phyloP scores from a whole-genome alignment of 1,284 basidiomycete species.

The Psilocybe mexicana region DNA sequence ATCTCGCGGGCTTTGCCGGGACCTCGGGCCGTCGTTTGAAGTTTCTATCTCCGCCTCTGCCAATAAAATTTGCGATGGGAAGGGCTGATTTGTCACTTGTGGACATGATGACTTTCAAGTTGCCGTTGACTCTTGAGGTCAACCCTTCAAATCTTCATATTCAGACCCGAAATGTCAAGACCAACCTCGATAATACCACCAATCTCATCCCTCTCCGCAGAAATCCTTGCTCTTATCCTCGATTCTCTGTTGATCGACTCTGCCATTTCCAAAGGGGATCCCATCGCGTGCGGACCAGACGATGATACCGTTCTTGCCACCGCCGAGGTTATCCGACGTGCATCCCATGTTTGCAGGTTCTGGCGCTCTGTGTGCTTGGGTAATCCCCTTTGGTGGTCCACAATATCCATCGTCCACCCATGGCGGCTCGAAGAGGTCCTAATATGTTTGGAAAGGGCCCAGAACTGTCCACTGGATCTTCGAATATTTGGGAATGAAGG shows the following conservation, averaged over 20 bases:
- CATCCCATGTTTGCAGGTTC: constrained; percentile 9
- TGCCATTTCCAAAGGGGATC: not conserved
- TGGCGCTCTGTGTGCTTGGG: constrained; percentile 7
- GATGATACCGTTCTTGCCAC: not conserved
- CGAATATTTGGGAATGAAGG: constrained; percentile 3
- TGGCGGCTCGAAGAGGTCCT: not conserved
- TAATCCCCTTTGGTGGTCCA: constrained; percentile 11
- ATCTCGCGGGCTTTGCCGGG: no score
- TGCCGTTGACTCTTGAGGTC: no score
- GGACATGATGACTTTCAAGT: no score
- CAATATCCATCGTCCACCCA: constrained; percentile 3
- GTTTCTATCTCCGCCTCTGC: no score
- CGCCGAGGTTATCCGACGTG: not conserved
- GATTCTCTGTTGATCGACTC: not conserved
- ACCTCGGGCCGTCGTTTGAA: no score
- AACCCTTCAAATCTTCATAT: no score
- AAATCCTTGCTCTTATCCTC: not conserved
- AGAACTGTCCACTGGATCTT: constrained; percentile 10
- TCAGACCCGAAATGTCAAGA: not conserved
- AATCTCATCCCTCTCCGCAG: not conserved
- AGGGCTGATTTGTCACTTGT: no score
- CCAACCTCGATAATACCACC: not conserved
- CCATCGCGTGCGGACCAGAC: not conserved
- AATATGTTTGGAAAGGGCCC: not conserved
- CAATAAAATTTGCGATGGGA: no score